A percentile compares a stretch with the other conserved stretches of the same genome.
These are phyloP conservation scores for Ustilago trichophora DNA, from an alignment of 1,284 basidiomycete species.

Conservation along the genomic window DNA sequence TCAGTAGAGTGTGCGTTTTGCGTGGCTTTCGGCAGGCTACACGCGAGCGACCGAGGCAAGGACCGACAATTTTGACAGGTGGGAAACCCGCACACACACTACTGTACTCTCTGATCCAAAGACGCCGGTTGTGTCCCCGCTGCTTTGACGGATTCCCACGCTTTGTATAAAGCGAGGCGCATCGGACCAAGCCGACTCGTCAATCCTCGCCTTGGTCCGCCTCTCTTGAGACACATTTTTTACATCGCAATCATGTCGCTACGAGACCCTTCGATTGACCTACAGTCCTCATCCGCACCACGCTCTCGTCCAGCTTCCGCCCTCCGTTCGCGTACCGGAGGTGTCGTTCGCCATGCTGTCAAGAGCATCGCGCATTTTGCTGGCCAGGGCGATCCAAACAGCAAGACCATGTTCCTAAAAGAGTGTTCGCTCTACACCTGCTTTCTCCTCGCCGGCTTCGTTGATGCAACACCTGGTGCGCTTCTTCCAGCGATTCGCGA, in stretches of 20 bases:
- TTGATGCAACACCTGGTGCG: slow-evolving; percentile 45
- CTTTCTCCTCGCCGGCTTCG: slow-evolving; percentile 43
- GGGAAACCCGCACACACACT: too few species aligned
- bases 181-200: too few species aligned
- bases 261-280: slow-evolving; percentile 3
- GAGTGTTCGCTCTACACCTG: slow-evolving; percentile 38
- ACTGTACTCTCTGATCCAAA: too few species aligned
- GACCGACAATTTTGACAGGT: too few species aligned
- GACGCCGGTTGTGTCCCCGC: too few species aligned
- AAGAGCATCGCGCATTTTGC: slow-evolving; percentile 15
- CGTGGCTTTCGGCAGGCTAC: too few species aligned
- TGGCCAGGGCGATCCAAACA: background rate
- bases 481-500: slow-evolving; percentile 47
- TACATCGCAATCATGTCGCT: slow-evolving; percentile 9
- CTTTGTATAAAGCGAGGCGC: too few species aligned
- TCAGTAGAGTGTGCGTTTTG: too few species aligned
- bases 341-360: slow-evolving; percentile 16
- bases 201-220: too few species aligned
- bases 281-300: background rate
- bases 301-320: slow-evolving; percentile 6
- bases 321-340: slow-evolving; percentile 9
- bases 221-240: too few species aligned
- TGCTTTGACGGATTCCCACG: too few species aligned
- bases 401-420: slow-evolving; percentile 34
- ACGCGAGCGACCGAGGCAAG: too few species aligned